Percentiles rank a stretch among this genome's conserved stretches.
Evolutionary conservation across 805 yeast genomes (phyloP).

Genomic region (Torulaspora gathmanii): DNA sequence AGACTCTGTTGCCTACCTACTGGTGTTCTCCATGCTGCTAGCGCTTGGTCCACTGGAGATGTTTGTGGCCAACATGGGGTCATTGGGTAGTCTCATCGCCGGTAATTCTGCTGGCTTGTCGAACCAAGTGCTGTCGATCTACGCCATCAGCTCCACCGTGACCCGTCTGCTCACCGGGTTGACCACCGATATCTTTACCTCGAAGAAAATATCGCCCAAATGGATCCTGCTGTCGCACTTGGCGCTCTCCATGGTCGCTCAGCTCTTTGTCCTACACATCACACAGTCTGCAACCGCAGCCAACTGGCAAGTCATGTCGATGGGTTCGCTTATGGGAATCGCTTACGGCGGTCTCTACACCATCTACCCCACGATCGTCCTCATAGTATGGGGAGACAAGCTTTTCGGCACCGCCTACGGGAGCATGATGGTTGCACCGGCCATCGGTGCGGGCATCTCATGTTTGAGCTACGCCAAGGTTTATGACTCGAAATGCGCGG

Average conservation of each 20-base stretch:
- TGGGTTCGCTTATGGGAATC: conserved; percentile 56
- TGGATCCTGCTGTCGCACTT: conserved; percentile 35
- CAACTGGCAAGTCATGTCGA: conserved; percentile 10
- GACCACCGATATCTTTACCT: conserved; percentile 54
- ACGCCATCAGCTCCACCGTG: conserved; percentile 64
- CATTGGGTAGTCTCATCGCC: conserved; percentile 45
- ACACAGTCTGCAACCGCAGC: conserved; percentile 20
- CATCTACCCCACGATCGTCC: conserved; percentile 75
- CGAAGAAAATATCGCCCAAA: conserved; percentile 28
- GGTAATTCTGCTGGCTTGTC: conserved; percentile 19
- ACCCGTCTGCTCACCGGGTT: conserved; percentile 66
- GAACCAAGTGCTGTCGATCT: conserved; percentile 49
- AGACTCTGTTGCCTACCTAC: conserved; percentile 58
- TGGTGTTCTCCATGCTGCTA: conserved; percentile 59
- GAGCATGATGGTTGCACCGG: conserved; percentile 81
- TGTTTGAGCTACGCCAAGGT: conserved; percentile 66
- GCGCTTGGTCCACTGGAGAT: conserved; percentile 81
- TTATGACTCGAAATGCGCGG: conserved; percentile 43
- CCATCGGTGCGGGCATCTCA: conserved; percentile 65
- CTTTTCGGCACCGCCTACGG: conserved; percentile 94
- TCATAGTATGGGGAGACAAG: conserved; percentile 82
- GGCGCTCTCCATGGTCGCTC: conserved; percentile 37
- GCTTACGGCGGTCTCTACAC: conserved; percentile 84
- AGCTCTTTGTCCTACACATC: conserved; percentile 28
- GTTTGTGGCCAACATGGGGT: conserved; percentile 78